Conservation (phyloP, 495 filamentous ascomycete genomes). For the Aspergillus baeticus region DNA sequence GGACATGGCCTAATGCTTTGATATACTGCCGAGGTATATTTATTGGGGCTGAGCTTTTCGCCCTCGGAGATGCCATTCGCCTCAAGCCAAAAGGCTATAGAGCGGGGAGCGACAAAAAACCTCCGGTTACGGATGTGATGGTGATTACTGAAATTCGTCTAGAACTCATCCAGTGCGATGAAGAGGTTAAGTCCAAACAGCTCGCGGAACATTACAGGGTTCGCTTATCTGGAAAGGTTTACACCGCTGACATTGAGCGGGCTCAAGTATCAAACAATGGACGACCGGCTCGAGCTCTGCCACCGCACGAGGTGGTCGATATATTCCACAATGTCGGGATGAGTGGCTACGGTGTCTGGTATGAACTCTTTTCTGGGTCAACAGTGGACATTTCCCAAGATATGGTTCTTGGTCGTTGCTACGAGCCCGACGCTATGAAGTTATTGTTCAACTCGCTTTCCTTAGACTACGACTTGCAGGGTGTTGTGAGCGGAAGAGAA, state of each 20-base stretch:
- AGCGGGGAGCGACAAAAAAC: not conserved
- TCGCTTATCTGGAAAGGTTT: constrained; percentile 48
- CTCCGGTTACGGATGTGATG: constrained; percentile 49
- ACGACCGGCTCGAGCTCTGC: constrained; percentile 28
- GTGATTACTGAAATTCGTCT: constrained; percentile 50
- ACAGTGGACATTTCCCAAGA: constrained; percentile 45
- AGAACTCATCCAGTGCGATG: constrained; percentile 39
- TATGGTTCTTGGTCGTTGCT: constrained; percentile 54
- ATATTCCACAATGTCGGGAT: constrained; percentile 43
- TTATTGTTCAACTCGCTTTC: constrained; percentile 39
- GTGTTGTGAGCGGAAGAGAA: constrained; percentile 37
- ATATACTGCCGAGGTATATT: constrained; percentile 55
- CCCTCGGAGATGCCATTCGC: constrained; percentile 52
- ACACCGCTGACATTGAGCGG: constrained; percentile 38
- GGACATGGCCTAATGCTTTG: constrained; percentile 51
- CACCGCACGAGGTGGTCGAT: constrained; percentile 27
- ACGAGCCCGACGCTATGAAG: constrained; percentile 47
- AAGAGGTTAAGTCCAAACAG: constrained; percentile 40
- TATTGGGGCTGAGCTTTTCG: constrained; percentile 54
- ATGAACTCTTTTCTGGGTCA: constrained; percentile 38
- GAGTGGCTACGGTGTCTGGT: constrained; percentile 47
- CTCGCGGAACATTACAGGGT: constrained; percentile 42
- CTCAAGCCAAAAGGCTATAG: constrained; percentile 38
- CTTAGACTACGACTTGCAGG: constrained; percentile 33
- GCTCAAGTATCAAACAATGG: constrained; percentile 21